Conservation (phyloP, 805 yeast species). For the Blastobotrys muscicola region DNA sequence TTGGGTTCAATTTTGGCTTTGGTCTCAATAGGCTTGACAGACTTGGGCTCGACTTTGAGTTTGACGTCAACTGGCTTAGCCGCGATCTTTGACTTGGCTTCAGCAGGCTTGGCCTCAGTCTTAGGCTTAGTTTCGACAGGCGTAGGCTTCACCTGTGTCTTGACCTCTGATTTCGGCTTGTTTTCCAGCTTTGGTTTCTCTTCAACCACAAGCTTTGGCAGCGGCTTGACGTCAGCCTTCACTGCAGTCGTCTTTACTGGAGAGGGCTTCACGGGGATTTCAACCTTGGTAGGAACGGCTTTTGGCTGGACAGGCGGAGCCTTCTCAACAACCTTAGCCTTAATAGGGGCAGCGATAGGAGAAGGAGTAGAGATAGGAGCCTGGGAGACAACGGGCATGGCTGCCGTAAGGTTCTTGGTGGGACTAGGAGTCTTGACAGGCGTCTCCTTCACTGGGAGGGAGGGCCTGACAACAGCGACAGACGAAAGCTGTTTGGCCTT, state of each 20-base stretch:
- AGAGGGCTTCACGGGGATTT: neutral
- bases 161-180: neutral
- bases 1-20: neutral
- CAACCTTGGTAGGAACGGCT: neutral
- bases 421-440: no score
- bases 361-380: no score
- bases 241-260: neutral
- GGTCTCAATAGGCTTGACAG: no score
- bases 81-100: neutral
- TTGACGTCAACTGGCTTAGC: no score
- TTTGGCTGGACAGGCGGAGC: neutral
- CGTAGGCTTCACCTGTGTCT: conserved; percentile 1
- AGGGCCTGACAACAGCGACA: neutral
- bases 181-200: no score
- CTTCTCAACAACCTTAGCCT: neutral
- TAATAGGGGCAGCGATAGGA: neutral
- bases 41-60: no score
- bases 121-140: neutral
- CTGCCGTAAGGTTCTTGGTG: no score
- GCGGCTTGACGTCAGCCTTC: neutral
- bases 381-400: no score
- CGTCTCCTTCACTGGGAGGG: no score
- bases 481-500: neutral
- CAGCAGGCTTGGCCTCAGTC: conserved; percentile 2
- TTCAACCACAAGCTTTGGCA: no score